phyloP scores from a whole-genome alignment of 2,329 filamentous ascomycete species.

The Cordyceps cicadae region DNA sequence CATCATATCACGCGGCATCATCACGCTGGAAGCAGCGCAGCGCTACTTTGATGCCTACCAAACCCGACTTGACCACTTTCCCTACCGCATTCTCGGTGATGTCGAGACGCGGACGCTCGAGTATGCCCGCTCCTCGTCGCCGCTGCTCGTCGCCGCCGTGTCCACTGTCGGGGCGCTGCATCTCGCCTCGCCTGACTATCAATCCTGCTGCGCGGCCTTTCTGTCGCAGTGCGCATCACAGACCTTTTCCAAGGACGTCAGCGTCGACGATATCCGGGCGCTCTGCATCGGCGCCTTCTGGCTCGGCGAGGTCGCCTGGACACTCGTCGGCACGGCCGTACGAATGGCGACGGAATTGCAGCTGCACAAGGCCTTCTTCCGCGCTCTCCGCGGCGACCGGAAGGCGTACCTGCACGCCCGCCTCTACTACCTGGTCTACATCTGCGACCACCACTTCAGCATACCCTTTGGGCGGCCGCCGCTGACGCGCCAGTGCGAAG shows the following conservation, averaged over 20 bases:
- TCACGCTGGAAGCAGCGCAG: slow-evolving; percentile 8
- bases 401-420: slow-evolving; percentile 46
- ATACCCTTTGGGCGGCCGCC: slow-evolving; percentile 25
- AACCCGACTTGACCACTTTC: slow-evolving; percentile 11
- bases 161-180: slow-evolving; percentile 13
- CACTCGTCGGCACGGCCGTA: slow-evolving; percentile 49
- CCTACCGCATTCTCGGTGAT: slow-evolving; percentile 11
- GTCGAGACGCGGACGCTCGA: slow-evolving; percentile 4
- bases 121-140: slow-evolving; percentile 3
- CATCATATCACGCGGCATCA: slow-evolving; percentile 9
- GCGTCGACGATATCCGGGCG: slow-evolving; percentile 49
- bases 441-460: slow-evolving; percentile 26
- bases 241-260: slow-evolving; percentile 30
- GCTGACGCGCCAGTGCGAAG: slow-evolving; percentile 18
- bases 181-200: slow-evolving; percentile 7
- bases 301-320: slow-evolving; percentile 54
- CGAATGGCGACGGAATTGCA: slow-evolving; percentile 50
- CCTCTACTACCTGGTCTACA: slow-evolving; percentile 44
- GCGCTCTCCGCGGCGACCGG: slow-evolving; percentile 35
- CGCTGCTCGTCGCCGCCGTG: slow-evolving; percentile 12
- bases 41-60: slow-evolving; percentile 11
- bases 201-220: slow-evolving; percentile 9
- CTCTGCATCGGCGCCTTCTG: slow-evolving; percentile 56
- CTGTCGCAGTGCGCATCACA: slow-evolving; percentile 10
- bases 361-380: slow-evolving; percentile 44